These are phyloP conservation scores for Cutaneotrichosporon cutaneum DNA, from an alignment of 1,284 basidiomycete genomes.

Conservation along the genomic window DNA sequence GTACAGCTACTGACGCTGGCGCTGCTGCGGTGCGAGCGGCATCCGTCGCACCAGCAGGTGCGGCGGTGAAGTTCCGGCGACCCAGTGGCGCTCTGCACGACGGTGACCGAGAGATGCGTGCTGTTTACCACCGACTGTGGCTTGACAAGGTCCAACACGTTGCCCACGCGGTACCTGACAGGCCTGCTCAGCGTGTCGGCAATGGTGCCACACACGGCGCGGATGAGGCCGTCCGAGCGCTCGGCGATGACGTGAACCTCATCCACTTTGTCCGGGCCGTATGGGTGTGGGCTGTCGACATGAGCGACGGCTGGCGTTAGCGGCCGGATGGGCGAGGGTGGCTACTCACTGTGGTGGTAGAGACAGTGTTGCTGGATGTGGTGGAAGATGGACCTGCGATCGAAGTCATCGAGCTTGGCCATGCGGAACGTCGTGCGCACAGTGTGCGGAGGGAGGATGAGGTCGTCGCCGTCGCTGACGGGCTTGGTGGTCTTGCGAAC, in stretches of 20 bases:
- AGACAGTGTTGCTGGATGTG: neutral
- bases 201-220: neutral
- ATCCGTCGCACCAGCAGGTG: neutral
- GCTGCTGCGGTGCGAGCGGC: neutral
- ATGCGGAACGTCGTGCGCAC: neutral
- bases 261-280: neutral
- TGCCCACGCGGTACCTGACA: neutral
- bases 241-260: neutral
- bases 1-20: neutral
- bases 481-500: neutral
- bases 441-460: neutral
- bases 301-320: neutral
- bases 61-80: neutral
- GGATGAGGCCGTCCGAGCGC: neutral
- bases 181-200: neutral
- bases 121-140: neutral
- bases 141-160: neutral
- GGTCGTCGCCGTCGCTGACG: neutral
- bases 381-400: neutral
- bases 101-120: neutral
- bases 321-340: neutral
- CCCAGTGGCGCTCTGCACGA: neutral
- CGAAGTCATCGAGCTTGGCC: neutral
- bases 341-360: neutral
- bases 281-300: neutral